A percentile compares a stretch with the other conserved stretches of the same genome.
Evolutionary conservation across 2,329 filamentous ascomycete species (phyloP).

Genomic region (Epicoccum sorghinum): DNA sequence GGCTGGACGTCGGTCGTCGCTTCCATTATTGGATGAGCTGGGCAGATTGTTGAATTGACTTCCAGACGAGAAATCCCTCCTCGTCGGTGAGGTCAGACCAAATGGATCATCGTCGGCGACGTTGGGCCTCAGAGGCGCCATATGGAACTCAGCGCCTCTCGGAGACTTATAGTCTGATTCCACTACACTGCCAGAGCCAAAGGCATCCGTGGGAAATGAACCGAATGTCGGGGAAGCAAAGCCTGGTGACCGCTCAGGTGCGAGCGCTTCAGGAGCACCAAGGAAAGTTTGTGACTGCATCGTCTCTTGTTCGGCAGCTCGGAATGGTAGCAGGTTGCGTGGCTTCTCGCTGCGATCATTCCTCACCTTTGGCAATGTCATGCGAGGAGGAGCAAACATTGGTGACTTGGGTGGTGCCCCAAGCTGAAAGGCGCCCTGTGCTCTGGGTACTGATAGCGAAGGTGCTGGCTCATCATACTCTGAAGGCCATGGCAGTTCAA

Average conservation of each 20-base stretch:
- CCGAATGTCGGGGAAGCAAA: slow-evolving; percentile 48
- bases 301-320: slow-evolving; percentile 4
- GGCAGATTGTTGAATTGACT: slow-evolving; percentile 35
- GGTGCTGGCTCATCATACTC: slow-evolving; percentile 30
- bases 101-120: slow-evolving; percentile 45
- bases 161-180: slow-evolving; percentile 47
- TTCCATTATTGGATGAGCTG: slow-evolving; percentile 23
- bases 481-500: slow-evolving; percentile 39
- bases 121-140: slow-evolving; percentile 44
- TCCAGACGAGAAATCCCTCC: slow-evolving; percentile 48
- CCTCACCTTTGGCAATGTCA: slow-evolving; percentile 11
- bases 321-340: slow-evolving; percentile 8
- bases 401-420: slow-evolving; percentile 30
- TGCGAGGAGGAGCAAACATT: slow-evolving; percentile 17
- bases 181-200: slow-evolving; percentile 29
- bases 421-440: slow-evolving; percentile 17
- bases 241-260: background rate
- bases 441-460: slow-evolving; percentile 16
- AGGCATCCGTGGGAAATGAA: slow-evolving; percentile 43
- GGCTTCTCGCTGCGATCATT: slow-evolving; percentile 10
- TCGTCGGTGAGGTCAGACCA: slow-evolving; percentile 48
- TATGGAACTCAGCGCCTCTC: slow-evolving; percentile 45
- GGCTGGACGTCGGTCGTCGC: slow-evolving; percentile 40
- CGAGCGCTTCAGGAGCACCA: background rate
- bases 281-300: background rate